These are phyloP conservation scores for Meredithiella fracta DNA, from an alignment of 2,329 filamentous ascomycete species.

Conservation along the genomic window DNA sequence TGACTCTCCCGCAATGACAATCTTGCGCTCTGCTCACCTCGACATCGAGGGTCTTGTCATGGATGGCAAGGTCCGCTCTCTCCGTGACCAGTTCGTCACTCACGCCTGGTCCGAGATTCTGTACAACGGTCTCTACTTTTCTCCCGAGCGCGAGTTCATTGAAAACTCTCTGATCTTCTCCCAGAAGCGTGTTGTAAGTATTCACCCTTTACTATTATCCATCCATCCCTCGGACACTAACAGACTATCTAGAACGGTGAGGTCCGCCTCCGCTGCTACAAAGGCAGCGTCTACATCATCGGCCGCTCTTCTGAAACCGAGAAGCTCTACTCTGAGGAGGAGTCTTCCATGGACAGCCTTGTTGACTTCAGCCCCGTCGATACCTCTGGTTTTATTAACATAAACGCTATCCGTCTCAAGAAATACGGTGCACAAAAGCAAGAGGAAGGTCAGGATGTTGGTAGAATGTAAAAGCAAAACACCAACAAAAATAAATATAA, in stretches of 20 bases:
- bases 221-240: not conserved
- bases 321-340: slow-evolving; percentile 35
- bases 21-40: slow-evolving; percentile 20
- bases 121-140: slow-evolving; percentile 40
- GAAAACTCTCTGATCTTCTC: slow-evolving; percentile 44
- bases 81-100: slow-evolving; percentile 37
- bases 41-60: slow-evolving; percentile 42
- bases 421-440: slow-evolving; percentile 25
- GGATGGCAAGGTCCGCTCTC: slow-evolving; percentile 35
- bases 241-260: slow-evolving; percentile 18
- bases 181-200: slow-evolving; percentile 33
- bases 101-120: slow-evolving; percentile 26
- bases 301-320: slow-evolving; percentile 28
- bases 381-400: slow-evolving; percentile 42
- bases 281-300: slow-evolving; percentile 36
- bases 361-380: slow-evolving; percentile 27
- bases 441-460: slow-evolving; percentile 20
- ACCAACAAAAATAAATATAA: not conserved
- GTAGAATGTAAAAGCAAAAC: slow-evolving; percentile 4
- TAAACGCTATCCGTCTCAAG: slow-evolving; percentile 50
- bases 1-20: slow-evolving; percentile 18
- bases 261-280: slow-evolving; percentile 22
- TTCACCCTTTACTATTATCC: not conserved
- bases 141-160: slow-evolving; percentile 35
- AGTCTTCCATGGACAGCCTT: slow-evolving; percentile 35